These are phyloP conservation scores for Penicillium decumbens DNA, from an alignment of 2,329 filamentous ascomycete genomes.

Conservation along the genomic window DNA sequence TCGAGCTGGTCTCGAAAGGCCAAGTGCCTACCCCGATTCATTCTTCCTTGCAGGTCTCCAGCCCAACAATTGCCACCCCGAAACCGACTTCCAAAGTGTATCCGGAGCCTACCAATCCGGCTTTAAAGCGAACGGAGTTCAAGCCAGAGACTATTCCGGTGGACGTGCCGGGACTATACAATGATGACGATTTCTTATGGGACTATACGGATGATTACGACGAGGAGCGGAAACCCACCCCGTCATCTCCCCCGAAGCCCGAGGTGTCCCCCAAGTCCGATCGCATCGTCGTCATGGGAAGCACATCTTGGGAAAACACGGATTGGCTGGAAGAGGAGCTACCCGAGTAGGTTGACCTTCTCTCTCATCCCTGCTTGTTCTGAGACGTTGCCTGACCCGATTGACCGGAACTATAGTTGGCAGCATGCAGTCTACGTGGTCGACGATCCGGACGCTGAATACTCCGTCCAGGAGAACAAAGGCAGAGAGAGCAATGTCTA, in stretches of 20 bases:
- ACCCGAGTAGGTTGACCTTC: constrained; percentile 35
- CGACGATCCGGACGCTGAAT: constrained; percentile 28
- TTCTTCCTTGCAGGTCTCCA: neutral
- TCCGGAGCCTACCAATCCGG: constrained; percentile 8
- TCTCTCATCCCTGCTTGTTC: neutral
- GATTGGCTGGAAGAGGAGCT: constrained; percentile 43
- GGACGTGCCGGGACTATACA: constrained; percentile 12
- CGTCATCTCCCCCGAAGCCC: constrained; percentile 1
- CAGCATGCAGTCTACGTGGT: constrained; percentile 42
- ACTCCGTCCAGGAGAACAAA: constrained; percentile 34
- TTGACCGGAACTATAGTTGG: constrained; percentile 32
- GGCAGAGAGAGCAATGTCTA: constrained; percentile 44
- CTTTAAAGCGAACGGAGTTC: constrained; percentile 1
- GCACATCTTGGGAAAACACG: constrained; percentile 39
- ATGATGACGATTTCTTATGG: constrained; percentile 1
- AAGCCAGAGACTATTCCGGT: constrained; percentile 15
- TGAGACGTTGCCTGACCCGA: neutral
- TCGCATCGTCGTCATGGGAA: constrained; percentile 41
- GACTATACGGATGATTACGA: neutral
- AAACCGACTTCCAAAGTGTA: constrained; percentile 6
- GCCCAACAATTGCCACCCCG: neutral
- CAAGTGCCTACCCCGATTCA: neutral
- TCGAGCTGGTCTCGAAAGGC: constrained; percentile 21
- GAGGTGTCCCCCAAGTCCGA: constrained; percentile 18
- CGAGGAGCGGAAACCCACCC: constrained; percentile 1